Evolutionary conservation across 257 asterid species (phyloP).

Genomic region (Solanum habrochaites): DNA sequence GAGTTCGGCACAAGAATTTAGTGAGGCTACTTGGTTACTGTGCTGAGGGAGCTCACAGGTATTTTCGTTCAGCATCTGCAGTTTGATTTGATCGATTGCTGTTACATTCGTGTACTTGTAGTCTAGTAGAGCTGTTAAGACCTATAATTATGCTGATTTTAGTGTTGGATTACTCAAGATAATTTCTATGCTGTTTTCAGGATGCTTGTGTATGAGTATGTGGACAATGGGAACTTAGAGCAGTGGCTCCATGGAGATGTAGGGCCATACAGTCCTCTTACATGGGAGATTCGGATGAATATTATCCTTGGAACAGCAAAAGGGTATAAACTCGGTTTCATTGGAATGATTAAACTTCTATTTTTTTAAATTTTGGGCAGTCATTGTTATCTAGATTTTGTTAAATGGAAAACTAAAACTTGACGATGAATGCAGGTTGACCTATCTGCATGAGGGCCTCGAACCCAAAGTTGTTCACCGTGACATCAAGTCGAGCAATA

Average conservation of each 20-base stretch:
- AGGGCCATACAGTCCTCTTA: slow-evolving; percentile 15
- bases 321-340: slow-evolving; percentile 3
- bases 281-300: slow-evolving; percentile 21
- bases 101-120: background rate
- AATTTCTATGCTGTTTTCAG: background rate
- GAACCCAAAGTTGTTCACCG: slow-evolving; percentile 27
- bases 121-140: background rate
- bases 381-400: background rate
- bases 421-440: slow-evolving; percentile 4
- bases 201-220: slow-evolving; percentile 30
- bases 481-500: slow-evolving; percentile 24
- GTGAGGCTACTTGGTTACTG: slow-evolving; percentile 23
- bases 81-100: background rate
- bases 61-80: background rate
- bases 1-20: slow-evolving; percentile 25
- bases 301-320: slow-evolving; percentile 20
- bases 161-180: background rate
- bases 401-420: background rate
- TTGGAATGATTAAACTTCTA: background rate
- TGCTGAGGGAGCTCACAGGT: slow-evolving; percentile 25
- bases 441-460: slow-evolving; percentile 24
- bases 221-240: slow-evolving; percentile 21
- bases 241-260: slow-evolving; percentile 29
- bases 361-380: background rate
- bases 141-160: background rate